Evolutionary conservation across 2,329 filamentous ascomycete species (phyloP).

Genomic region (Pezicula radicicola): DNA sequence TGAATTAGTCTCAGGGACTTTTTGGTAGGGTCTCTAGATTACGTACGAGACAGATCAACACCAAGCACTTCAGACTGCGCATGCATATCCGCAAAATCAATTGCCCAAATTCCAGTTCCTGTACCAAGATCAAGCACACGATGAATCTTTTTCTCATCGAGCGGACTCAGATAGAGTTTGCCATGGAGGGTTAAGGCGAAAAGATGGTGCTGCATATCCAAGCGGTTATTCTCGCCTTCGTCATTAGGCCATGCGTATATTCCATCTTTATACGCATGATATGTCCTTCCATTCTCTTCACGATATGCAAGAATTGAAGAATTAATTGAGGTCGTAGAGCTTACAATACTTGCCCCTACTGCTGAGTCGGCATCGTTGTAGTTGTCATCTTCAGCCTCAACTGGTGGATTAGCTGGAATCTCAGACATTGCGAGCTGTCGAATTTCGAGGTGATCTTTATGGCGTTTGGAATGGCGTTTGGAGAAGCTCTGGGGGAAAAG

Average conservation of each 20-base stretch:
- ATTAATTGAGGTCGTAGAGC: slow-evolving; percentile 13
- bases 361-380: slow-evolving; percentile 9
- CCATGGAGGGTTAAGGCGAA: slow-evolving; percentile 12
- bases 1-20: too few relatives aligned
- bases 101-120: not conserved
- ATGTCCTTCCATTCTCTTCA: slow-evolving; percentile 19
- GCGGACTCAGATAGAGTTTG: slow-evolving; percentile 8
- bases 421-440: not conserved
- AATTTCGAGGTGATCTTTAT: too few relatives aligned
- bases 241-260: slow-evolving; percentile 53
- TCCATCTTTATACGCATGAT: slow-evolving; percentile 20
- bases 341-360: slow-evolving; percentile 4
- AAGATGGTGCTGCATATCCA: slow-evolving; percentile 12
- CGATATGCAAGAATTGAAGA: slow-evolving; percentile 13
- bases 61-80: slow-evolving; percentile 24
- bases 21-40: slow-evolving; percentile 18
- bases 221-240: slow-evolving; percentile 40
- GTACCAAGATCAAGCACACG: slow-evolving; percentile 3
- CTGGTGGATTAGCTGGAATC: not conserved
- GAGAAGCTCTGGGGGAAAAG: too few relatives aligned
- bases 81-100: slow-evolving; percentile 6
- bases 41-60: slow-evolving; percentile 34
- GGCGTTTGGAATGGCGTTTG: too few relatives aligned
- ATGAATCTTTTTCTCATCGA: slow-evolving; percentile 7
- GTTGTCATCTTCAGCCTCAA: not conserved